Conservation (phyloP, 257 asterid genomes). For the Gentiana macrophylla region DNA sequence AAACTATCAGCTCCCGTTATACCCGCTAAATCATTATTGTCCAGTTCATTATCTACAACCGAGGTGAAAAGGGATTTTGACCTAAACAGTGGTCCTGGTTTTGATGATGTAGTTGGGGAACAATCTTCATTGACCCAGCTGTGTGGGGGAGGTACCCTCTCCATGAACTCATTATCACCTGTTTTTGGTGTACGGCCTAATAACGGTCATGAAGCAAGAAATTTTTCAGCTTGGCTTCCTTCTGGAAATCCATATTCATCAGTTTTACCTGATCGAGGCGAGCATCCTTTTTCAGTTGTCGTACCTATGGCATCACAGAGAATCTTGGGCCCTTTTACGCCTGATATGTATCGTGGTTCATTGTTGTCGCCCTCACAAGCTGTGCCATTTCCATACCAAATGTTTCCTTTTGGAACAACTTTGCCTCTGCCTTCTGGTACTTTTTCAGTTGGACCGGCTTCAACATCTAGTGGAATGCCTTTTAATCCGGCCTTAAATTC, state of each 20-base stretch:
- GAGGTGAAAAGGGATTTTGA: slow-evolving; percentile 32
- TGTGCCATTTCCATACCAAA: slow-evolving; percentile 16
- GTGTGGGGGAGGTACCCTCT: slow-evolving; percentile 19
- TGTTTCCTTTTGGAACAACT: slow-evolving; percentile 46
- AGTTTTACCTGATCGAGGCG: slow-evolving; percentile 53
- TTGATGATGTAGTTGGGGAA: slow-evolving; percentile 28
- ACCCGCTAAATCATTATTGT: slow-evolving; percentile 16
- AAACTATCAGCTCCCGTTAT: slow-evolving; percentile 14
- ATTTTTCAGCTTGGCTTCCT: slow-evolving; percentile 65
- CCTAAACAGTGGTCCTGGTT: slow-evolving; percentile 31
- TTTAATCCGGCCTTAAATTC: slow-evolving; percentile 44
- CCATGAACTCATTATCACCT: slow-evolving; percentile 32
- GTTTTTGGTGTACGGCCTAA: slow-evolving; percentile 32
- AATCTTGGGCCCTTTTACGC: slow-evolving; percentile 35
- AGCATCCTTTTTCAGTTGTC: slow-evolving; percentile 51
- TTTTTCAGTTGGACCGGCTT: slow-evolving; percentile 37
- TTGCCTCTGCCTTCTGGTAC: slow-evolving; percentile 53
- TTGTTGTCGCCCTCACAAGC: slow-evolving; percentile 84
- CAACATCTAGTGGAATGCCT: slow-evolving; percentile 45
- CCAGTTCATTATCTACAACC: slow-evolving; percentile 18
- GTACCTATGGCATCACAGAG: slow-evolving; percentile 55
- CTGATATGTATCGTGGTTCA: slow-evolving; percentile 71
- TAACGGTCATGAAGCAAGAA: slow-evolving; percentile 32
- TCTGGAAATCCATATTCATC: slow-evolving; percentile 57
- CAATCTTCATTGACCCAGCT: slow-evolving; percentile 18